Evolutionary conservation across 2,329 filamentous ascomycete genomes (phyloP).

Genomic region (Emmonsia crescens): DNA sequence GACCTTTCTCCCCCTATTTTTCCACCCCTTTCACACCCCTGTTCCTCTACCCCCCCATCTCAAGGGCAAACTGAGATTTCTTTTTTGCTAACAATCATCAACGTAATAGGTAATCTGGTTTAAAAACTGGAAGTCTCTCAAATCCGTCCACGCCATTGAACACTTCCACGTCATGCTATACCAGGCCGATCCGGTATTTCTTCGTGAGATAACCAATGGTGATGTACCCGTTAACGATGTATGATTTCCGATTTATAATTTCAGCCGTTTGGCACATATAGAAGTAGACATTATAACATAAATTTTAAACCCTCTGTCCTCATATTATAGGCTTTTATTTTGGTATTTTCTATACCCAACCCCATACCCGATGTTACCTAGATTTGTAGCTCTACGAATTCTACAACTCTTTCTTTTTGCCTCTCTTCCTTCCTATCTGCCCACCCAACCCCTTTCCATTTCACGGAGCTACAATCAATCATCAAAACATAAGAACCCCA

Average conservation of each 20-base stretch:
- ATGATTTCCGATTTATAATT: no score
- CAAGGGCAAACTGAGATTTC: neutral
- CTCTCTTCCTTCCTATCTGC: no score
- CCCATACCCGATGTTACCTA: no score
- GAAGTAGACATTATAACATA: no score
- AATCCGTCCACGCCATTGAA: slow-evolving; percentile 49
- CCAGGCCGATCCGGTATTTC: slow-evolving; percentile 58
- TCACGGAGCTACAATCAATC: no score
- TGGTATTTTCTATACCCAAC: no score
- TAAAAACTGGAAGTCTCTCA: slow-evolving; percentile 52
- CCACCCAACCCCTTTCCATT: no score
- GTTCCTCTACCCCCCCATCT: neutral
- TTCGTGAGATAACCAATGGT: slow-evolving; percentile 59
- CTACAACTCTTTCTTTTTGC: no score
- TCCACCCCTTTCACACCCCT: neutral
- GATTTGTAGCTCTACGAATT: no score
- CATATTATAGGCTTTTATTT: no score
- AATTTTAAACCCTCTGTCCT: no score
- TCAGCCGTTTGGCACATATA: neutral
- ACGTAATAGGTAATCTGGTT: slow-evolving; percentile 49
- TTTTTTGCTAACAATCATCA: neutral
- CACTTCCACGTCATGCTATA: slow-evolving; percentile 55
- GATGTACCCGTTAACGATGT: slow-evolving; percentile 50
- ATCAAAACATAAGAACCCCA: no score
- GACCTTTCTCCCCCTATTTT: neutral